phyloP scores from a whole-genome alignment of 495 filamentous ascomycete genomes.

The Xylaria longipes region DNA sequence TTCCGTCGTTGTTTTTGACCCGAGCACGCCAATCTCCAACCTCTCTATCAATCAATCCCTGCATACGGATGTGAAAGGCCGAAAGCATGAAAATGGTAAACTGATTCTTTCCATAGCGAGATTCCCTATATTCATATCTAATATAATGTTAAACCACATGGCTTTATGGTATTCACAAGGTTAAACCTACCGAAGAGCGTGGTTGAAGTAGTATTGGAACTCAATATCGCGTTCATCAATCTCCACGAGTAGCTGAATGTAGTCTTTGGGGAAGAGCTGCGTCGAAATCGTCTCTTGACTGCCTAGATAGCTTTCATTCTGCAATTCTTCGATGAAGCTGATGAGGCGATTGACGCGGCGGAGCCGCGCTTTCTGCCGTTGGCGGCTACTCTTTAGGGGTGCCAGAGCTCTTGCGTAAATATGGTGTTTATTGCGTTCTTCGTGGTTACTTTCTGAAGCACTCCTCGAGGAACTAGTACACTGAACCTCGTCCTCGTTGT shows the following conservation, averaged over 20 bases:
- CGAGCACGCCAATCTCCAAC: neutral
- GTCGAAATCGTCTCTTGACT: neutral
- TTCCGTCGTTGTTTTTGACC: neutral
- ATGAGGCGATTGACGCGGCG: conserved; percentile 7
- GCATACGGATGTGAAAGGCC: neutral
- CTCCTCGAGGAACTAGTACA: neutral
- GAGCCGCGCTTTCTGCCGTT: neutral
- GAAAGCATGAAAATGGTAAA: conserved; percentile 10
- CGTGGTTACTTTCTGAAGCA: neutral
- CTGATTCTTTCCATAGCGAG: neutral
- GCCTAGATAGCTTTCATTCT: neutral
- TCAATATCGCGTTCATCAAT: neutral
- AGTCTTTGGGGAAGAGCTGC: neutral
- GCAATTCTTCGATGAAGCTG: neutral
- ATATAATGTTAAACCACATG: neutral
- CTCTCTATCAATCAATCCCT: neutral
- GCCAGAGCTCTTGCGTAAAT: neutral
- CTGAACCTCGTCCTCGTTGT: neutral
- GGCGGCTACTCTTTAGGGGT: neutral
- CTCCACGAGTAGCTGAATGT: neutral
- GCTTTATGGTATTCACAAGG: neutral
- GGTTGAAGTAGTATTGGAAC: conserved; percentile 4
- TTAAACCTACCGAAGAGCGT: neutral
- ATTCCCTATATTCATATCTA: conserved; percentile 10
- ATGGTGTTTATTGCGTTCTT: neutral